Evolutionary conservation across 495 filamentous ascomycete species (phyloP).

Genomic region (Penicillium cataractarum): DNA sequence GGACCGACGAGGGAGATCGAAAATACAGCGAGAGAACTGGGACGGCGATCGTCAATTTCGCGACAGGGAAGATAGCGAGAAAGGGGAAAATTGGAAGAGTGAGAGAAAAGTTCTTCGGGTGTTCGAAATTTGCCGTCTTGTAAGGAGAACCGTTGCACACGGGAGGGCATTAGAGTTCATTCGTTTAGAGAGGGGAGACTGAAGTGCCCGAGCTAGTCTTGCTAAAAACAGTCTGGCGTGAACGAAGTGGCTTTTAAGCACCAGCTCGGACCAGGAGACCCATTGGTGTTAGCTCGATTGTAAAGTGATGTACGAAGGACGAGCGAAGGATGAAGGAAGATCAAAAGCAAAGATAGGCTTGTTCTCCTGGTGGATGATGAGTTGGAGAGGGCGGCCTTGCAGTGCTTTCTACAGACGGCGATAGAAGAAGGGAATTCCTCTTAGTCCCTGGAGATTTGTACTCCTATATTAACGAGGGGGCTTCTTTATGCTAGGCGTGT

Average conservation of each 20-base stretch:
- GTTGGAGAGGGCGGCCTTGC: background rate
- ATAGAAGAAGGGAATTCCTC: background rate
- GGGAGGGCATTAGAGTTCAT: conserved; percentile 9
- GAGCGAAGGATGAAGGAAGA: background rate
- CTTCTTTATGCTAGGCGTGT: background rate
- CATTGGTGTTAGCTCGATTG: background rate
- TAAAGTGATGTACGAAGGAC: background rate
- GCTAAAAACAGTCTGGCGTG: conserved; percentile 3
- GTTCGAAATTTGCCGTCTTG: conserved; percentile 15
- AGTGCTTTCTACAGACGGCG: background rate
- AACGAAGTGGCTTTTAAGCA: conserved; percentile 2
- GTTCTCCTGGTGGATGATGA: background rate
- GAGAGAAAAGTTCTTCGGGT: conserved; percentile 2
- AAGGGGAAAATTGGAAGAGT: background rate
- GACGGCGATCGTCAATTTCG: background rate
- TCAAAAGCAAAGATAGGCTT: background rate
- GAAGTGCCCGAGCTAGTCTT: background rate
- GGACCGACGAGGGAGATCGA: background rate
- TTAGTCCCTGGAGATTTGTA: background rate
- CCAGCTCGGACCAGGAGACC: background rate
- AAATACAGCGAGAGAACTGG: background rate
- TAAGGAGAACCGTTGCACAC: conserved; percentile 5
- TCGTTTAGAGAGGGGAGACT: background rate
- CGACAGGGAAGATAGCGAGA: background rate
- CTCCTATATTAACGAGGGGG: background rate